Evolutionary conservation across 2,329 filamentous ascomycete genomes (phyloP).

Genomic region (Colletotrichum cereale): DNA sequence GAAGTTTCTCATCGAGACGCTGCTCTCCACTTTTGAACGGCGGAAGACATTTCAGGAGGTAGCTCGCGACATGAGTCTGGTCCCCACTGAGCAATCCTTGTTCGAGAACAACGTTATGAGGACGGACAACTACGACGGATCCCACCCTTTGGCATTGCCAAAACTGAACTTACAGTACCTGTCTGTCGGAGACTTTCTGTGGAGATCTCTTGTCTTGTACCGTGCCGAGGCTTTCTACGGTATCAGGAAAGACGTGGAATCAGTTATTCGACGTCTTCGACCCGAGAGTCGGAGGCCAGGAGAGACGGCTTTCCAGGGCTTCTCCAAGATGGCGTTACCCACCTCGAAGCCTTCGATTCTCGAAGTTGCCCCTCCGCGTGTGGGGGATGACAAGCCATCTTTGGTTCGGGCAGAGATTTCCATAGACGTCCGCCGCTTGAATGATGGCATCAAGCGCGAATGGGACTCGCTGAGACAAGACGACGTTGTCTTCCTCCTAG

Average conservation of each 20-base stretch:
- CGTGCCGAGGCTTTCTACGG: conserved; percentile 93
- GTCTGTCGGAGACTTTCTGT: conserved; percentile 95
- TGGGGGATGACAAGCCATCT: conserved; percentile 87
- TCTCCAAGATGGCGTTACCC: conserved; percentile 91
- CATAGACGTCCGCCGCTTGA: conserved; percentile 85
- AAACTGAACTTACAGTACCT: conserved; percentile 97
- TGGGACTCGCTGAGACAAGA: conserved; percentile 91
- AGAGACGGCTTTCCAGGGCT: conserved; percentile 82
- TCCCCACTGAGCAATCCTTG: conserved; percentile 86
- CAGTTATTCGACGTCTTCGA: conserved; percentile 81
- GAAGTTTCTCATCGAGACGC: conserved; percentile 75
- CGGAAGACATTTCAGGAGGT: conserved; percentile 86
- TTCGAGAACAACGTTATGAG: conserved; percentile 84
- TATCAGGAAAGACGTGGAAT: conserved; percentile 90
- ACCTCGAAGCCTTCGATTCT: conserved; percentile 89
- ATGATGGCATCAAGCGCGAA: conserved; percentile 80
- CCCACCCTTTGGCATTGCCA: conserved; percentile 87
- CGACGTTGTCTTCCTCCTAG: conserved; percentile 90
- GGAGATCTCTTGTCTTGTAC: conserved; percentile 91
- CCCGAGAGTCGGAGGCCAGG: conserved; percentile 75
- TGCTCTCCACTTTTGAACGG: conserved; percentile 81
- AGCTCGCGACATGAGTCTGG: conserved; percentile 75
- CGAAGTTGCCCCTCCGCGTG: conserved; percentile 84
- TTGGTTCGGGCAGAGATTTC: conserved; percentile 87
- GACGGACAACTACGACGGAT: conserved; percentile 89